Base-by-base conservation (phyloP, 108 stramenopile genomes). In the Epipyxis sp. region DNA sequence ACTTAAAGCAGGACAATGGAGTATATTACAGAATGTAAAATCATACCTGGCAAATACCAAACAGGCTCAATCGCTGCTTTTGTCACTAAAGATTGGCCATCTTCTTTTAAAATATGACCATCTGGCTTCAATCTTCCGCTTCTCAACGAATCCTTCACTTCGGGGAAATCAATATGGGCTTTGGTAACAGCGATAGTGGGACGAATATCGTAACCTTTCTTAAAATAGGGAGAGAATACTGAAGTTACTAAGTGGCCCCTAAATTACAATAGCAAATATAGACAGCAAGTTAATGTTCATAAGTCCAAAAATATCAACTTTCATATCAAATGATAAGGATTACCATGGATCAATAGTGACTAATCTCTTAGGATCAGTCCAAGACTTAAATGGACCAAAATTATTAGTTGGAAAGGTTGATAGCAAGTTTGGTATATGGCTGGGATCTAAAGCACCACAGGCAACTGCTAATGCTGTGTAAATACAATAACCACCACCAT, bases 151-250 rank as follows among this genome's bases (percentile, higher is more conserved):
- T 39, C 35, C 29, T 35, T 45, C 0, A 59, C 34, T 59, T 54
- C 61, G 20, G 61, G 39, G 34, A 34, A 39, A 62, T 40, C 34
- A 1, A 67, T 34, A 37, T 77, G 57, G 27, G 65, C 77, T 59
- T 97, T 96, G 16, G 98, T 99, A n/a, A 99, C 94, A 43, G 98
- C 98, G 83, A 99, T 99, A n/a, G 98, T 99, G 0, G 98, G 98
- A 20, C 98, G 94, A 80, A 97, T 93, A 79, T 99, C 98, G 82
- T 92, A 96, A 67, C 96, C 98, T 88, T 97, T 97, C 30, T 94
- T 83, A 76, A 97, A 84, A 85, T 93, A 97, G 42, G 90, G 87
- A 0, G 80, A 81, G 84, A 91, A 99, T 2, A 71, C 86, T 41
- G 90, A 79, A 30, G 34, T 27, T 59, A 59, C 34, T 0, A 34